Base-by-base conservation (phyloP, 148 eudicot species). In the Chenopodium formosanum region DNA sequence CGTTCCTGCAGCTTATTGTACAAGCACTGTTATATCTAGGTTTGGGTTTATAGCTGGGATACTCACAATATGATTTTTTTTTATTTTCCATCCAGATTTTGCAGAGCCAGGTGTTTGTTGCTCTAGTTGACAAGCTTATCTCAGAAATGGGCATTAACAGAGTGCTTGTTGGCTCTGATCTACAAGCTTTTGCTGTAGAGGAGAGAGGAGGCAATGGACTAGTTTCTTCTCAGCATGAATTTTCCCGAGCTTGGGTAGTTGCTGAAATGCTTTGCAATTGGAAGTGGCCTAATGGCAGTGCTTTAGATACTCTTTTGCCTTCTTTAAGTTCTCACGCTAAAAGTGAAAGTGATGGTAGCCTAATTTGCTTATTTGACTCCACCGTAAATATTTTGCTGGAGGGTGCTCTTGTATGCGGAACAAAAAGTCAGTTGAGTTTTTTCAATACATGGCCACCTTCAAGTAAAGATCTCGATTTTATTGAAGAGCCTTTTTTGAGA, bases 211-310 rank as follows among this genome's bases (percentile, higher is more conserved):
- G 37, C 31, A 58, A 29, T 58, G 84, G 88, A 44, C 77, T 69
- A 53, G 77, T 58, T 52, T 46, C 72, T 71, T 75, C 84, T 84
- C 88, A 79, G 73, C 82, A 85, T 82, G 79, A 66, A 68, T 83
- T 82, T 80, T 83, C 84, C 77, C 94, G 97, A 70, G 90, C 93
- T 77, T 96, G 99, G 99, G 94, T 96, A 80, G 98, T 92, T 79
- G 94, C 92, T 83, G 97, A 96, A 87, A 85, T 96, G 83, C 89
- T 96, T 73, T 96, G 99, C 85, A 83, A 97, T 68, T 94, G 98
- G 99, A 89, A 91, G 79, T 96, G 99, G 99, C 84, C 85, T 75
- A 87, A 91, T 72, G 99, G 99, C 64, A 85, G 92, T 87, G 94
- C 88, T 82, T 76, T 88, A 79, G 84, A 79, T 77, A 89, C 97